These are phyloP conservation scores for Sugiyamaella novakii DNA, from an alignment of 1,139 yeast genomes.

Conservation along the genomic window DNA sequence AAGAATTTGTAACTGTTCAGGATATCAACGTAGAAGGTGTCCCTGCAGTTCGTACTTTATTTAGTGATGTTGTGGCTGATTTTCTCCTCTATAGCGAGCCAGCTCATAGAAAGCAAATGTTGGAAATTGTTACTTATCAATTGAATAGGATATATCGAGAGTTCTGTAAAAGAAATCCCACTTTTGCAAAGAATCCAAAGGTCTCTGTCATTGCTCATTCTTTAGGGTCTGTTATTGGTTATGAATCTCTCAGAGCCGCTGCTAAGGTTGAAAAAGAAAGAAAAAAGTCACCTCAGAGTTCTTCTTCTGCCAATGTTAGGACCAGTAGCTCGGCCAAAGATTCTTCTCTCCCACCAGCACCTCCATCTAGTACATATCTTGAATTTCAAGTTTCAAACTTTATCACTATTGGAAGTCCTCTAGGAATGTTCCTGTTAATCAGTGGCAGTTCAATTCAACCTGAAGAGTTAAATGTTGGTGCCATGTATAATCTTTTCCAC, in stretches of 20 bases:
- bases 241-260: slow-evolving; percentile 56
- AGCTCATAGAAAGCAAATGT: slow-evolving; percentile 59
- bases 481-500: slow-evolving; percentile 77
- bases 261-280: slow-evolving; percentile 17
- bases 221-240: slow-evolving; percentile 77
- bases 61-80: slow-evolving; percentile 85
- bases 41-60: slow-evolving; percentile 67
- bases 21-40: slow-evolving; percentile 78
- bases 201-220: slow-evolving; percentile 87
- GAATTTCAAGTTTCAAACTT: slow-evolving; percentile 70
- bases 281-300: slow-evolving; percentile 16
- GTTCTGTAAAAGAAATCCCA: slow-evolving; percentile 64
- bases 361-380: slow-evolving; percentile 45
- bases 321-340: slow-evolving; percentile 15
- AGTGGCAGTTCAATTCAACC: slow-evolving; percentile 18
- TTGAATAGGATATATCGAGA: slow-evolving; percentile 61
- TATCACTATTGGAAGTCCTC: slow-evolving; percentile 84
- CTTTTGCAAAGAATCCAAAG: slow-evolving; percentile 61
- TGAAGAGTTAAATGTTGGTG: slow-evolving; percentile 46
- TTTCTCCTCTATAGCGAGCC: slow-evolving; percentile 81
- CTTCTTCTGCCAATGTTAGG: slow-evolving; percentile 20
- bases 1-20: slow-evolving; percentile 55
- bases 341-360: slow-evolving; percentile 21
- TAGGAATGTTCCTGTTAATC: slow-evolving; percentile 71
- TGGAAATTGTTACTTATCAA: slow-evolving; percentile 59